A percentile compares a stretch with the other conserved stretches of the same genome.
Conservation (phyloP, 345 rosid genomes). For the Citrus unshiu region DNA sequence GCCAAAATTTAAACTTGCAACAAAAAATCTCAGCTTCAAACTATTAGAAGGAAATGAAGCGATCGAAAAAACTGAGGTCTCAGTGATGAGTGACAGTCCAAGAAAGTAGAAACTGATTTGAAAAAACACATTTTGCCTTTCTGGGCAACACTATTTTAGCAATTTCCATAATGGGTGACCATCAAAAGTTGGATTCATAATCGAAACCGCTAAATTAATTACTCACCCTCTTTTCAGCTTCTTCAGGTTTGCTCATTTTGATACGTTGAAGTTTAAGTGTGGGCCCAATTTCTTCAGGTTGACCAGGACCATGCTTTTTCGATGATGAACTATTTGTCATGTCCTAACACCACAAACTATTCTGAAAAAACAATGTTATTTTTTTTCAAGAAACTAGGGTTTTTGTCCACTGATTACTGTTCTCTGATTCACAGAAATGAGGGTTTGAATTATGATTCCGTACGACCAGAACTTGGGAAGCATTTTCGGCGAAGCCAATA, state of each 20-base stretch:
- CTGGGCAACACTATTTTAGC: neutral
- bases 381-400: slow-evolving; percentile 12
- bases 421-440: neutral
- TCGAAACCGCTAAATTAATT: neutral
- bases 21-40: neutral
- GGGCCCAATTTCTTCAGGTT: slow-evolving; percentile 32
- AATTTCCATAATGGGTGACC: neutral
- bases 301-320: slow-evolving; percentile 45
- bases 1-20: neutral
- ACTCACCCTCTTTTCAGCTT: slow-evolving; percentile 38
- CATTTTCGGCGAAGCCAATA: neutral
- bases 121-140: slow-evolving; percentile 2
- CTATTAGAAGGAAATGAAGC: neutral
- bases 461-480: neutral
- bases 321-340: slow-evolving; percentile 41
- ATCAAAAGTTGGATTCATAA: slow-evolving; percentile 17
- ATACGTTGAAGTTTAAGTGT: slow-evolving; percentile 31
- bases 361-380: slow-evolving; percentile 11
- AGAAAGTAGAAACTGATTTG: neutral
- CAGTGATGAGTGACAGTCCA: neutral
- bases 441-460: neutral
- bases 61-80: neutral
- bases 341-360: neutral
- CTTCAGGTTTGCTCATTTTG: slow-evolving; percentile 59
- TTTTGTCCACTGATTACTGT: neutral